A percentile compares a stretch with the other conserved stretches of the same genome.
phyloP scores from a whole-genome alignment of 495 filamentous ascomycete genomes.

The Schizothecium vesticola region DNA sequence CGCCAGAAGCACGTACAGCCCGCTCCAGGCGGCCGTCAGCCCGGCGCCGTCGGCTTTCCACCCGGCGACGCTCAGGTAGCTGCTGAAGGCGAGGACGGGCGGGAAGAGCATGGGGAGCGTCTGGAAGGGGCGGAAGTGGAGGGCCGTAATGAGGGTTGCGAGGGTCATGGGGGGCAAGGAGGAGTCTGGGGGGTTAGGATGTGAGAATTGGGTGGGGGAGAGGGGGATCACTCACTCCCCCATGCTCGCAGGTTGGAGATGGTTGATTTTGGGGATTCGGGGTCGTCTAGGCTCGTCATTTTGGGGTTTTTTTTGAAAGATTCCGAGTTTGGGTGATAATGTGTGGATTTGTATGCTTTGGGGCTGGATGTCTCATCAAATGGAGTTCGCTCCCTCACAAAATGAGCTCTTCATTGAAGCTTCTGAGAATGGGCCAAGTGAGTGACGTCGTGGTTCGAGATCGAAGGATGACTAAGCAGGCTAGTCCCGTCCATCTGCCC shows the following conservation, averaged over 20 bases:
- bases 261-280: conserved; percentile 44
- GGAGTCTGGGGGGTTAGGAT: conserved; percentile 51
- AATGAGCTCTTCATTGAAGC: neutral
- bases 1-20: conserved; percentile 75
- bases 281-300: conserved; percentile 36
- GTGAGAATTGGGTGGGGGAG: neutral
- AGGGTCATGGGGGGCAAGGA: conserved; percentile 72
- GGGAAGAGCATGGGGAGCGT: conserved; percentile 73
- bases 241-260: conserved; percentile 54
- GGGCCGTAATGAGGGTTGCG: conserved; percentile 71
- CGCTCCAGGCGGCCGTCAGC: conserved; percentile 78
- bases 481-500: neutral
- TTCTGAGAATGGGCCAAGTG: neutral
- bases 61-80: conserved; percentile 73
- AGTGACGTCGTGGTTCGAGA: conserved; percentile 7
- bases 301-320: neutral
- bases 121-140: conserved; percentile 71
- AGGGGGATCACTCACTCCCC: conserved; percentile 57
- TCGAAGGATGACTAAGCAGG: neutral
- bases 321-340: neutral
- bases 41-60: conserved; percentile 81
- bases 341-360: neutral
- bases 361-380: neutral
- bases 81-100: conserved; percentile 76
- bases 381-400: neutral